These are phyloP conservation scores for Ophiosphaerella korrae DNA, from an alignment of 2,329 filamentous ascomycete species.

Conservation along the genomic window DNA sequence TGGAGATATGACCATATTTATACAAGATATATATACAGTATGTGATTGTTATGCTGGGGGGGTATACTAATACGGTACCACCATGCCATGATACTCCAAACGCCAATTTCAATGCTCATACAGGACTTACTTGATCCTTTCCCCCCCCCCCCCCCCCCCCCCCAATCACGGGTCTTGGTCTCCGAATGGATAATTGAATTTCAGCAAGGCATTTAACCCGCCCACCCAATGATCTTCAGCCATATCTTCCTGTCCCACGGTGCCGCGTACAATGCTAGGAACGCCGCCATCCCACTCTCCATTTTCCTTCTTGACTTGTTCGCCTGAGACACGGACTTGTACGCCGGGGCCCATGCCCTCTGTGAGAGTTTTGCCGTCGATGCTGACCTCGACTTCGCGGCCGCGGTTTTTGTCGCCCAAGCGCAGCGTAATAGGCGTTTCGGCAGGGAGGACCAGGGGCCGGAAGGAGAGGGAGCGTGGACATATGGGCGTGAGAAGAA, in stretches of 20 bases:
- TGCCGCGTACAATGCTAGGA: conserved; percentile 81
- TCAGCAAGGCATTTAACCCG: conserved; percentile 87
- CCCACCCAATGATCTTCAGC: conserved; percentile 95
- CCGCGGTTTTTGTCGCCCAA: conserved; percentile 68
- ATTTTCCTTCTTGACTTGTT: conserved; percentile 62
- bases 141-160: not conserved
- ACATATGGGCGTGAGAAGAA: conserved; percentile 93
- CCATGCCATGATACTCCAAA: no score
- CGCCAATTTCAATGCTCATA: no score
- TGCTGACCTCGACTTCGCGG: conserved; percentile 56
- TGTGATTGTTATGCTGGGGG: no score
- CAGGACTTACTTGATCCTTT: no score
- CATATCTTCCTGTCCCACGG: conserved; percentile 46
- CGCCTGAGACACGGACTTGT: conserved; percentile 88
- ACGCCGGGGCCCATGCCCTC: conserved; percentile 53
- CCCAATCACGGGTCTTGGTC: conserved; percentile 44
- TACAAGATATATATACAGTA: not conserved
- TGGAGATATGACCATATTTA: no score
- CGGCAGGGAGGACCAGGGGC: conserved; percentile 84
- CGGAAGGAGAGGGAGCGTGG: conserved; percentile 90
- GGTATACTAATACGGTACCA: no score
- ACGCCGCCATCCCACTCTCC: conserved; percentile 76
- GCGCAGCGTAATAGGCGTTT: conserved; percentile 80
- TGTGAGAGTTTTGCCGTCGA: conserved; percentile 54
- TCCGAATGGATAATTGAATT: conserved; percentile 98